Evolutionary conservation across 345 rosid genomes (phyloP), one percentile per base, ranked within the genome.

Genomic region (Lagerstroemia speciosa): DNA sequence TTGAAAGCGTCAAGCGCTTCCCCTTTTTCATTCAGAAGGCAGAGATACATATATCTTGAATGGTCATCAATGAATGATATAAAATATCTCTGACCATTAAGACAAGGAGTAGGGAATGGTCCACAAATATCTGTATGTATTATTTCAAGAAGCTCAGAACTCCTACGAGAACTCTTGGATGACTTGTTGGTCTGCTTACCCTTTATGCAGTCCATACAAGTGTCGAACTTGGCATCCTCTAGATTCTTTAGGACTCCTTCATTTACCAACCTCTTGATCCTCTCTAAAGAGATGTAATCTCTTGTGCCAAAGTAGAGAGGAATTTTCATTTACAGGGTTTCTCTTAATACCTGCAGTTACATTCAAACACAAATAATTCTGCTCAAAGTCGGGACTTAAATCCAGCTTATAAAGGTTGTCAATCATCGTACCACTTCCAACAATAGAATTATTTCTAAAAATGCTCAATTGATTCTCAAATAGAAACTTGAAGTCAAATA

Each of bases 121-220:
- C 55, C 43, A 67, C 50, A 57, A 27, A 60, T 72, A n/a, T 60
- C 5, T 0, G 27, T 67, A 53, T 40, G 27, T 67, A 61, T 57
- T 6, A 72, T 72, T 72, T 72, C 66, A 36, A 72, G 58, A 41
- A 72, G 58, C 36, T 53, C 8, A 7, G 0, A 66, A 27, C 61
- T 72, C 66, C 66, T n/a, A 37, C 27, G 9, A 52, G 34, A 41
- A 31, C 48, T 20, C 0, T 40, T 67, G 52, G 1, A 50, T 0
- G 30, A 1, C 53, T 0, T 65, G 40, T n/a, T n/a, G n/a, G n/a
- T n/a, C n/a, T n/a, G n/a, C n/a, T n/a, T n/a, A n/a, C n/a, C n/a
- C n/a, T n/a, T n/a, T n/a, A n/a, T n/a, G n/a, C n/a, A n/a, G n/a
- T n/a, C n/a, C n/a, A n/a, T n/a, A n/a, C n/a, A n/a, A n/a, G n/a